Percentiles rank a stretch among this genome's conserved stretches.
Conservation (phyloP, 139 green algal genomes). For the Chlorella sp. region DNA sequence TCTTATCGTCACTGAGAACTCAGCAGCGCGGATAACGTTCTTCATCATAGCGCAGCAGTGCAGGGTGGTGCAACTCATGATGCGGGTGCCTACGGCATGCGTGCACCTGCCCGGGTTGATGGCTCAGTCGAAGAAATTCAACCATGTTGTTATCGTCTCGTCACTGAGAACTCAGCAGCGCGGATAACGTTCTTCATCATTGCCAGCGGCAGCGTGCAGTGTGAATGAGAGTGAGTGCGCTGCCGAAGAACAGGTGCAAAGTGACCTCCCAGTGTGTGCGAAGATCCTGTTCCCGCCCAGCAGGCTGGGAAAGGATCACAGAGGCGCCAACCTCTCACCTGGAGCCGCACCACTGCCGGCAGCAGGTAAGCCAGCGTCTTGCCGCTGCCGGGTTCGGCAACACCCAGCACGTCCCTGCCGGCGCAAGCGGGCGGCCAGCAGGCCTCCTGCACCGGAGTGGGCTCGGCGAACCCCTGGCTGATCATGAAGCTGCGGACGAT, state of each 20-base stretch:
- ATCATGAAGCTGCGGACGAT: constrained; percentile 40
- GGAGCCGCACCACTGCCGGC: constrained; percentile 35
- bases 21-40: constrained; percentile 32
- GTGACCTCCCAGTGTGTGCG: too few species aligned
- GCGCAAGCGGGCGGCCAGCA: constrained; percentile 23
- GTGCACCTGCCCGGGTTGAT: too few species aligned
- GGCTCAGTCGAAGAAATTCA: constrained; percentile 27
- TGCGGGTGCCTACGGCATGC: too few species aligned
- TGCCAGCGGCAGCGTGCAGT: too few species aligned
- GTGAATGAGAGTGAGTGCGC: too few species aligned
- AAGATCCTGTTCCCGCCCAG: too few species aligned
- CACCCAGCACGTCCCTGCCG: constrained; percentile 38
- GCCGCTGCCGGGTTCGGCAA: constrained; percentile 71
- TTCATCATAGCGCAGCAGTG: too few species aligned
- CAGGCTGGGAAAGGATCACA: too few species aligned
- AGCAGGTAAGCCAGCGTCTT: constrained; percentile 85
- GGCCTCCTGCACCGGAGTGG: constrained; percentile 60
- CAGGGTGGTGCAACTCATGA: too few species aligned
- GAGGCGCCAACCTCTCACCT: too few species aligned
- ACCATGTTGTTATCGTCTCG: constrained; percentile 13
- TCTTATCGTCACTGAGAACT: constrained; percentile 16
- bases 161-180: constrained; percentile 22
- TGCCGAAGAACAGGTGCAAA: too few species aligned
- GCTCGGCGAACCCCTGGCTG: constrained; percentile 45
- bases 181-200: constrained; percentile 32